Base-by-base conservation (phyloP, 176 grass and related monocot genomes). In the Calamus simplicifolius region DNA sequence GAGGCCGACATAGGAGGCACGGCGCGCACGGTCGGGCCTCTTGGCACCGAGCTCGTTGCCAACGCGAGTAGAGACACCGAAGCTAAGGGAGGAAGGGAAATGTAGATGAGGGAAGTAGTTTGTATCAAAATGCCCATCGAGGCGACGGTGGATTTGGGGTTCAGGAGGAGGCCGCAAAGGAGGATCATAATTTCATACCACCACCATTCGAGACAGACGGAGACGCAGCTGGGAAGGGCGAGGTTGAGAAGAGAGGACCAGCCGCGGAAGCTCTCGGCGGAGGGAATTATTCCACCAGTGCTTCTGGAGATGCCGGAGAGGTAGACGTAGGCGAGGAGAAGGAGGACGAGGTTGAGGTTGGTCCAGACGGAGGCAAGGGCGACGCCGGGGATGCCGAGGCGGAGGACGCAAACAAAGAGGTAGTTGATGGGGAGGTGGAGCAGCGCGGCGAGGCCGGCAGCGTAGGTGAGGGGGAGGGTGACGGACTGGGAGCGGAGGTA, bases 151-250 rank as follows among this genome's bases (percentile, higher is more conserved):
- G 81, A 88, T 63, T 76, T 71, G 13, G 94, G 94, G 7, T 93
- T 76, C 0, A 67, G 57, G 0, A 98, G 70, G 5, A 93, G 80
- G 5, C 94, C 94, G 49, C 88, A 92, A 12, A 98, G 76, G 4
- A 98, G 82, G 55, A 98, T 93, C 88, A 98, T 98, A 71, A 98
- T 98, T 67, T 98, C 94, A 67, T 98, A 98, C 94, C 94, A 98
- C 94, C 94, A 98, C 94, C 94, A 98, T 70, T 98, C 94, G 16
- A 98, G 78, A 69, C 94, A 98, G 6, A 98, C 88, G 69, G 81
- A 83, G 17, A 76, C 59, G 25, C 81, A 81, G 74, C 94, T 98
- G 29, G 86, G 88, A n/a, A 76, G 18, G 51, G 94, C 68, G 19
- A 98, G 76, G 63, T 57, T 16, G 18, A 70, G 67, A 26, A 98